Percentiles rank a stretch among this genome's conserved stretches.
These are phyloP conservation scores for Stephania yunnanensis DNA, from an alignment of 164 flowering plant genomes.

Conservation along the genomic window DNA sequence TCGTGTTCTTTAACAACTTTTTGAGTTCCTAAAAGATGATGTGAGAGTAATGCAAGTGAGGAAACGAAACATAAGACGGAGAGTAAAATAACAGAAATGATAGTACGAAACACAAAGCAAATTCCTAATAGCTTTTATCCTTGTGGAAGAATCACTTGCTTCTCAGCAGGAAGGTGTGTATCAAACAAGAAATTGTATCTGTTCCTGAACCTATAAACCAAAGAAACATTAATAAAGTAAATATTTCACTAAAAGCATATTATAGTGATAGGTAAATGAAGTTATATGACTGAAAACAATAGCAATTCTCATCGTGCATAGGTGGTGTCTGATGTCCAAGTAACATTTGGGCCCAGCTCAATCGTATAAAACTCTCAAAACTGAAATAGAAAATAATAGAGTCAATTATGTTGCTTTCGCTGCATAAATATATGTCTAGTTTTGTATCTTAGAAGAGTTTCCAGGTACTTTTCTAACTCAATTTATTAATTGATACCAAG, in stretches of 20 bases:
- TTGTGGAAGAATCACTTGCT: conserved; percentile 40
- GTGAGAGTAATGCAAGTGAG: not conserved
- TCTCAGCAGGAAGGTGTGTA: conserved; percentile 63
- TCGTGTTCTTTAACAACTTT: conserved; percentile 52
- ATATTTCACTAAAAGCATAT: not conserved
- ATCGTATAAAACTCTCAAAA: too few species aligned
- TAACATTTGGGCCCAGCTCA: not conserved
- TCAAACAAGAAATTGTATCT: conserved; percentile 67
- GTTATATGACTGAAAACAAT: not conserved
- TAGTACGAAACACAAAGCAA: not conserved
- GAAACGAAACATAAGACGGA: not conserved
- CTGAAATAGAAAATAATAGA: too few species aligned
- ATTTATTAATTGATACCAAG: too few species aligned
- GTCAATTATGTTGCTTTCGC: too few species aligned
- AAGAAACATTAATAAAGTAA: not conserved
- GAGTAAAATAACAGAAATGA: not conserved
- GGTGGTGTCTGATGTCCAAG: not conserved
- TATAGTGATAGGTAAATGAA: not conserved
- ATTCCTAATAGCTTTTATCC: not conserved
- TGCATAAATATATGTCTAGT: too few species aligned
- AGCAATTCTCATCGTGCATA: not conserved
- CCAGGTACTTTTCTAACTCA: too few species aligned
- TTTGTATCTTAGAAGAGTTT: too few species aligned
- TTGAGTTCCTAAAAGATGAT: conserved; percentile 42
- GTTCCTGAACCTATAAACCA: conserved; percentile 61